Percentiles rank a stretch among this genome's conserved stretches.
phyloP scores from a whole-genome alignment of 176 grass and related monocot species.

The Carex littledalei region DNA sequence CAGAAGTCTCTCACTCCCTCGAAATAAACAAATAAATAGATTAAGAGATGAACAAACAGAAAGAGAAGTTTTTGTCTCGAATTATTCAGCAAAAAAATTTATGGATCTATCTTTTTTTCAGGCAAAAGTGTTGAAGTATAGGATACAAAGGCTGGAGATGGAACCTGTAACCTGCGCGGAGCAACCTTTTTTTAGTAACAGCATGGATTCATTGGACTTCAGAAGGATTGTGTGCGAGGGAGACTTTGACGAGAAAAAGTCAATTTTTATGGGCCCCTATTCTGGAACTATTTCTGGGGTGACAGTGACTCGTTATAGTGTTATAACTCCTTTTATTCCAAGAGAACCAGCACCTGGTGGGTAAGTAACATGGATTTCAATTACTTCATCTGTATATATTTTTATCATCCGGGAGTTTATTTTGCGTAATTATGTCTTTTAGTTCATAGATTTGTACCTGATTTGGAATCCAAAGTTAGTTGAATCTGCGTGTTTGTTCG shows the following conservation, averaged over 20 bases:
- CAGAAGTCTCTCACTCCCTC: neutral
- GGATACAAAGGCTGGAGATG: constrained; percentile 69
- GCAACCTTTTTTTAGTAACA: constrained; percentile 32
- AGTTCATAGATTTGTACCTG: neutral
- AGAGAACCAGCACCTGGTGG: constrained; percentile 33
- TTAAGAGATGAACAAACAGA: neutral
- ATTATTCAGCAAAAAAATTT: neutral
- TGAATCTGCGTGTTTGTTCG: no score
- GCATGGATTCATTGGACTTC: constrained; percentile 52
- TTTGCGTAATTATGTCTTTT: neutral
- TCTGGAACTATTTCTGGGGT: constrained; percentile 91
- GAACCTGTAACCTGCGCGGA: constrained; percentile 65
- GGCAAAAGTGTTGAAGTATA: constrained; percentile 94
- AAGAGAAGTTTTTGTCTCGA: neutral
- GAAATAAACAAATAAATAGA: neutral
- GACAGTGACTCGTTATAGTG: constrained; percentile 80
- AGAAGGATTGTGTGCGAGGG: constrained; percentile 75
- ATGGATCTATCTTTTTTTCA: constrained; percentile 20
- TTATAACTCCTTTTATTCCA: constrained; percentile 71
- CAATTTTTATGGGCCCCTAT: constrained; percentile 70
- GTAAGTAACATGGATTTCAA: constrained; percentile 37
- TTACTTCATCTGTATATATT: neutral
- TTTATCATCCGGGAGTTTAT: neutral
- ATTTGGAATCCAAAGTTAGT: neutral
- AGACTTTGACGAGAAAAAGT: constrained; percentile 60